Conservation (phyloP, 2,329 filamentous ascomycete genomes). For the Teratosphaeriaceae sp. region DNA sequence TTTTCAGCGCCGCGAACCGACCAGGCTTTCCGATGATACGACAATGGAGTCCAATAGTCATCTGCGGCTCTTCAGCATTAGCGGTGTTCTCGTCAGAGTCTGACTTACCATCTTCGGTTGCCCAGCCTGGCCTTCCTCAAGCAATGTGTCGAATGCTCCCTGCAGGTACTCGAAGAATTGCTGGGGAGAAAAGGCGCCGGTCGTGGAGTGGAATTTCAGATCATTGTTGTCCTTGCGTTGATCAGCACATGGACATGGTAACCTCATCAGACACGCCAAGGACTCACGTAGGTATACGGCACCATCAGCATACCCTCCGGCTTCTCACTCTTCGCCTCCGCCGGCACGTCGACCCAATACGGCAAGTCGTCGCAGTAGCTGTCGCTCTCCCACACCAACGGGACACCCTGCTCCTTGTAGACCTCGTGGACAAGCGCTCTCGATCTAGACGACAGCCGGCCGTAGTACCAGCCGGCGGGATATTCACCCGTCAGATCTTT, state of each 20-base stretch:
- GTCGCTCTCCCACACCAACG: slow-evolving; percentile 45
- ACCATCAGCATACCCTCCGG: slow-evolving; percentile 47
- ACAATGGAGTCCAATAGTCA: slow-evolving; percentile 49
- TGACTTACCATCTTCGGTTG: slow-evolving; percentile 32
- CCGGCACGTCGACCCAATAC: slow-evolving; percentile 48
- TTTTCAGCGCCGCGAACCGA: slow-evolving; percentile 42
- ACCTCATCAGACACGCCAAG: slow-evolving; percentile 35
- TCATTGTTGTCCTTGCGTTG: slow-evolving; percentile 43
- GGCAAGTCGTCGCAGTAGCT: slow-evolving; percentile 49
- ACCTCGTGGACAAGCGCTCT: slow-evolving; percentile 43
- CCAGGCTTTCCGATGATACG: slow-evolving; percentile 48
- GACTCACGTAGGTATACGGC: slow-evolving; percentile 40
- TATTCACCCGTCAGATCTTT: slow-evolving; percentile 40
- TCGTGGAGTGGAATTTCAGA: slow-evolving; percentile 37
- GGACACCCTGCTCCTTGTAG: slow-evolving; percentile 46
- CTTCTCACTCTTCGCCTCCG: slow-evolving; percentile 33
- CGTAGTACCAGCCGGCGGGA: slow-evolving; percentile 46
- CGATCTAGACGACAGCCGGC: slow-evolving; percentile 38
- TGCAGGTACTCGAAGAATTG: slow-evolving; percentile 43
- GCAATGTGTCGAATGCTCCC: slow-evolving; percentile 48
- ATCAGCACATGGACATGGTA: background rate
- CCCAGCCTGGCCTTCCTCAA: slow-evolving; percentile 44
- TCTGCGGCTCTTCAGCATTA: slow-evolving; percentile 43
- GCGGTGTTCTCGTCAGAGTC: slow-evolving; percentile 48
- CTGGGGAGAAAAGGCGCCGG: slow-evolving; percentile 38